Base-by-base conservation (phyloP, 148 eudicot species). In the Fagopyrum tataricum region DNA sequence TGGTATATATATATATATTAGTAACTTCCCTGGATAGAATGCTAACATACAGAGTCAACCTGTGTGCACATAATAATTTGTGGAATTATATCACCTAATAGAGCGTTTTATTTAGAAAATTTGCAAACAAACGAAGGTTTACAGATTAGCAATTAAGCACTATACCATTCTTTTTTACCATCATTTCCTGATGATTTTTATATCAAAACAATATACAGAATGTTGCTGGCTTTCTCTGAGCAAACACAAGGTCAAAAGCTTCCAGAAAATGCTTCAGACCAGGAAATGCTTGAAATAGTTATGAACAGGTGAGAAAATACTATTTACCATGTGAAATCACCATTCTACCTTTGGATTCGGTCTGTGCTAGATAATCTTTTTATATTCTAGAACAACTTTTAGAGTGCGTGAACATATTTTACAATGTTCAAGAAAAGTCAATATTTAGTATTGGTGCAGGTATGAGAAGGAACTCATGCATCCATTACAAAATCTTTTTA, bases 401-500 rank as follows among this genome's bases (percentile, higher is more conserved):
- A 23, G 41, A 59, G 1, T 59, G 39, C 67, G 12, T 59, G 68
- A 1, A 62, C 43, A 13, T 62, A 17, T 42, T 69, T 18, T 69
- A 43, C 7, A 24, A 17, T 46, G 52, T 43, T 20, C 7, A 44
- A 70, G 26, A 6, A 68, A 24, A 41, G 9, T 6, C 69, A 43
- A 62, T 23, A 40, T 73, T 41, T 9, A 44, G 48, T 18, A 71
- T 48, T 51, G 31, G n/a, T 85, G 69, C 76, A 96, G 99, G 84
- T 96, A 96, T 74, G 99, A 96, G 81, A 88, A 92, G 84, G 99
- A 96, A 81, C 84, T 96, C 66, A 83, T 82, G 89, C 88, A 92
- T 85, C 99, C 99, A 20, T 86, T 96, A 64, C 85, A 87, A 77
- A 89, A 82, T 79, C 84, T 87, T 79, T 74, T 96, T 73, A 87